Evolutionary conservation across 2,329 filamentous ascomycete species (phyloP), one percentile per base, ranked within the genome.

Genomic region (Colletotrichum incanum): DNA sequence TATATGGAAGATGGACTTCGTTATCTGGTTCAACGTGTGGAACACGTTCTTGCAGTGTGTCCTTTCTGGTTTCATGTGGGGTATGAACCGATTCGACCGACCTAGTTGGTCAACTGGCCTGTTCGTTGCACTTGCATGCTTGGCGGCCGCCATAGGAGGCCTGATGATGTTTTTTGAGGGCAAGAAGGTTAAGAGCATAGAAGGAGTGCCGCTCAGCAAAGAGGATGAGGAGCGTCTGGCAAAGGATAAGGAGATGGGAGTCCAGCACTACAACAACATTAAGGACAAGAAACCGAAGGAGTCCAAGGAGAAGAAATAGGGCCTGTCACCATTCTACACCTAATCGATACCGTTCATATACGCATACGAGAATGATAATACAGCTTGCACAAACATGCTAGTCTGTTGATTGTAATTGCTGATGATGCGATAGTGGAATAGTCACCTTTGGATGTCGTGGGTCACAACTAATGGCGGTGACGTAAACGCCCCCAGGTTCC

Each of bases 51-150:
- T 96, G 55, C 95, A 97, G 80, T 87, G 87, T 49, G 87, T 90
- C 23, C 86, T 97, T 2, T 93, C 91, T 11, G 92, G 89, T 3
- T 93, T 94, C 82, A 97, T 97, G 94, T 97, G 93, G 93, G 91
- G 89, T 2, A 85, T 93, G 81, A 93, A 94, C 78, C 86, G 93
- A 28, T 92, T 91, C 77, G 83, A 92, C 28, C 86, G 94, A n/a
- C 94, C 94, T 0, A 88, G 89, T 28, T 97, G 94, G 94, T 89
- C 91, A 14, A 95, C 93, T 0, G 94, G 94, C 1, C 82, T 95
- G 0, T 94, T 96, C 78, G 92, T 97, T 23, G 93, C 89, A 2
- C 79, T 96, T 7, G 94, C 91, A 3, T 95, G 91, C 77, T 86
- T 91, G 26, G 90, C 93, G 6, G 92, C 92, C 9, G 92, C 87